Conservation (phyloP, 345 rosid genomes). For the Reutealis trisperma region DNA sequence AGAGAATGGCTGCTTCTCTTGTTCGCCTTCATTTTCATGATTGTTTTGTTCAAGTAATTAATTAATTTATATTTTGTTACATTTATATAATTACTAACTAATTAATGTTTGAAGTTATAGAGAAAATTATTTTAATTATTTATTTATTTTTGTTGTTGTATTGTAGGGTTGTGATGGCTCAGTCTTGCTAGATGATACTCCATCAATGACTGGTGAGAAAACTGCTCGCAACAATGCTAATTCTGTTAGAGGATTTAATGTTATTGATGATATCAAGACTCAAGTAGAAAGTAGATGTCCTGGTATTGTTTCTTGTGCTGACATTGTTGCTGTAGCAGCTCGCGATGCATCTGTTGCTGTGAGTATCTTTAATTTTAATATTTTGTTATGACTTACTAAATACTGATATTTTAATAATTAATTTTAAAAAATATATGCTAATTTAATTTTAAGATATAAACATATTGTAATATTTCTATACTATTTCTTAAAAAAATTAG, state of each 20-base stretch:
- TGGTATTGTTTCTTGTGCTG: slow-evolving; percentile 34
- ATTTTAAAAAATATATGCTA: too few relatives aligned
- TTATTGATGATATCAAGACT: slow-evolving; percentile 31
- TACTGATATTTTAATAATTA: too few relatives aligned
- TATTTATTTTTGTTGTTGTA: too few relatives aligned
- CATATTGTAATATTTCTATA: too few relatives aligned
- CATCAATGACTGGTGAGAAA: slow-evolving; percentile 26
- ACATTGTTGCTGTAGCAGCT: slow-evolving; percentile 33
- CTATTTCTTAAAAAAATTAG: too few relatives aligned
- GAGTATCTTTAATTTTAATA: background rate
- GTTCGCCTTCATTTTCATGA: slow-evolving; percentile 22
- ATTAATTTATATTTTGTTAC: background rate
- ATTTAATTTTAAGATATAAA: too few relatives aligned
- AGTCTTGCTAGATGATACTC: slow-evolving; percentile 28
- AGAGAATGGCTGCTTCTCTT: slow-evolving; percentile 34
- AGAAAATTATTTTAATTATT: too few relatives aligned
- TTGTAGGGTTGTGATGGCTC: slow-evolving; percentile 43
- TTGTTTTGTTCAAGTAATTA: slow-evolving; percentile 16
- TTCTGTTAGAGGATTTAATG: slow-evolving; percentile 36
- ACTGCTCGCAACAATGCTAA: slow-evolving; percentile 22
- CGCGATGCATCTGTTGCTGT: slow-evolving; percentile 19
- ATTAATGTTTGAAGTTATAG: background rate
- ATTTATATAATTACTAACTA: background rate
- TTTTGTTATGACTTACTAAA: too few relatives aligned
- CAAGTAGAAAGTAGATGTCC: slow-evolving; percentile 30